Percentiles rank a stretch among this genome's conserved stretches.
Evolutionary conservation across 1,139 yeast genomes (phyloP).

Genomic region (Kodamaea anthophila): DNA sequence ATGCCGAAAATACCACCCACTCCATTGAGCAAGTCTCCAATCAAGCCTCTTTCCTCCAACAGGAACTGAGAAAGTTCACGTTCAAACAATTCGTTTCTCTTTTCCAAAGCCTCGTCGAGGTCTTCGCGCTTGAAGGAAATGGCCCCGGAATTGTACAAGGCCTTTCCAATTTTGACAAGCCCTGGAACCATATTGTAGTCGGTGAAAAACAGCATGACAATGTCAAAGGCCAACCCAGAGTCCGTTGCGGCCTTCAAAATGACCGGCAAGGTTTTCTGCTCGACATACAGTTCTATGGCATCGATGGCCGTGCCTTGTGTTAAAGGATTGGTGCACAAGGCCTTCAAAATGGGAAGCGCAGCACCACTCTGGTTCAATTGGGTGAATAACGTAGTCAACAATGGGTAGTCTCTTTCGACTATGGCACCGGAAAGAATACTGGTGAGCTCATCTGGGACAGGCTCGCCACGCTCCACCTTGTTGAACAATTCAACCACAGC

Average conservation of each 20-base stretch:
- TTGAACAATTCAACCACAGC: no score
- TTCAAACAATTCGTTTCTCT: no score
- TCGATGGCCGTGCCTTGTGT: constrained; percentile 20
- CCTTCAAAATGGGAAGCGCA: constrained; percentile 20
- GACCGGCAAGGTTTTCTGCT: constrained; percentile 17
- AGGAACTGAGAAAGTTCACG: no score
- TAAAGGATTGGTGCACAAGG: constrained; percentile 16
- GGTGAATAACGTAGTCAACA: constrained; percentile 23
- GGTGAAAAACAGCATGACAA: constrained; percentile 20
- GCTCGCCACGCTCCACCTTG: neutral
- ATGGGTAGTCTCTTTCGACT: constrained; percentile 19
- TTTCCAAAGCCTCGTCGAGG: neutral
- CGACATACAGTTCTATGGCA: constrained; percentile 19
- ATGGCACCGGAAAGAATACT: constrained; percentile 3
- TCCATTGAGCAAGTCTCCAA: constrained; percentile 5
- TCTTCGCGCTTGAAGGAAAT: constrained; percentile 7
- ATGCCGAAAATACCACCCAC: constrained; percentile 1
- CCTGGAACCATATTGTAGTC: constrained; percentile 19
- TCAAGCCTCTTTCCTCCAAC: constrained; percentile 2
- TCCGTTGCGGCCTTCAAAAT: constrained; percentile 20
- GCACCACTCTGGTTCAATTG: constrained; percentile 22
- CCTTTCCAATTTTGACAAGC: constrained; percentile 14
- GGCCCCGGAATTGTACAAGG: constrained; percentile 13
- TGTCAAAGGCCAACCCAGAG: constrained; percentile 24
- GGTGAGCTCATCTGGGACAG: constrained; percentile 4